Percentiles rank a stretch among this genome's conserved stretches.
Conservation (phyloP, 805 yeast species). For the Wickerhamomyces alni region DNA sequence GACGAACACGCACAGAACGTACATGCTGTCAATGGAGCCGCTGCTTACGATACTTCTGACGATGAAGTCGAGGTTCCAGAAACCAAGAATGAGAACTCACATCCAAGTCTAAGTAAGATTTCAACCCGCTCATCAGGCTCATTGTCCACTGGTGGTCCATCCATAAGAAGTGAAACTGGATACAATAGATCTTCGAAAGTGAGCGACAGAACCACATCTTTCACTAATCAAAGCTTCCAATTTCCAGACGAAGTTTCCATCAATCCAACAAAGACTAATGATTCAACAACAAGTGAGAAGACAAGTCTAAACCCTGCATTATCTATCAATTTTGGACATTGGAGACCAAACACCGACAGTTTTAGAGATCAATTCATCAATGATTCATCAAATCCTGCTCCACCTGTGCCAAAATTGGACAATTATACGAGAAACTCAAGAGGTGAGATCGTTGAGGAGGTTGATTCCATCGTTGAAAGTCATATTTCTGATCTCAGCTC, state of each 20-base stretch:
- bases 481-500: conserved; percentile 3
- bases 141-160: conserved; percentile 25
- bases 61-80: neutral
- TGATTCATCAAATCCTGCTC: conserved; percentile 29
- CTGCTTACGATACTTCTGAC: neutral
- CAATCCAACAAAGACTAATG: conserved; percentile 1
- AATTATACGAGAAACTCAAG: conserved; percentile 26
- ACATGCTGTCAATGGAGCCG: too few species aligned
- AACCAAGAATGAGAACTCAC: neutral
- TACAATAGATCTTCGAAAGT: conserved; percentile 18
- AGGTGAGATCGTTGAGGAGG: conserved; percentile 22
- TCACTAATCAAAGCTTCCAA: conserved; percentile 14
- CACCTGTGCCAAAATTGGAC: conserved; percentile 21
- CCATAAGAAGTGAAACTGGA: conserved; percentile 21
- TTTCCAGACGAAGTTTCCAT: conserved; percentile 4
- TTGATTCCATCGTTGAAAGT: conserved; percentile 10
- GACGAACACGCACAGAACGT: too few species aligned
- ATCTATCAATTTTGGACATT: conserved; percentile 42
- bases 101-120: neutral
- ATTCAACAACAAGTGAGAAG: conserved; percentile 1
- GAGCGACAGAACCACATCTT: conserved; percentile 20
- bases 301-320: conserved; percentile 18
- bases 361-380: conserved; percentile 43
- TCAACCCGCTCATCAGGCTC: conserved; percentile 22
- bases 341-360: conserved; percentile 54